These are phyloP conservation scores for Phytophthora pseudosyringae DNA, from an alignment of 352 stramenopile species.

Conservation along the genomic window DNA sequence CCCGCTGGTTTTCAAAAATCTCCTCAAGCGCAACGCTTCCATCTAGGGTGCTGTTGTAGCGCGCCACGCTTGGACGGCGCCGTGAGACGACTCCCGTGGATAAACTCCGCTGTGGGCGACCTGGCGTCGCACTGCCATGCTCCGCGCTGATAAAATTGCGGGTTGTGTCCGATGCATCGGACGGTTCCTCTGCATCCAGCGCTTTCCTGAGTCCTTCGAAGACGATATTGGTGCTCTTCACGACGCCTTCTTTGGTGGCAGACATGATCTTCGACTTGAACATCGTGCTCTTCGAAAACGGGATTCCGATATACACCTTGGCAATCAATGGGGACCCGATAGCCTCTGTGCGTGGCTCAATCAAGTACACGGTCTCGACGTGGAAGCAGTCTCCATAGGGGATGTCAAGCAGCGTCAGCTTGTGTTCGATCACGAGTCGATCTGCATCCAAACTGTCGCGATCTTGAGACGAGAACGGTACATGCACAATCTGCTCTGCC, in stretches of 20 bases:
- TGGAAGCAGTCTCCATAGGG: slow-evolving; percentile 85
- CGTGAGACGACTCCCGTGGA: slow-evolving; percentile 20
- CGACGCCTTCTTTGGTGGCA: slow-evolving; percentile 64
- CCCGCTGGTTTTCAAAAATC: slow-evolving; percentile 90
- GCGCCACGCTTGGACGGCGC: slow-evolving; percentile 43
- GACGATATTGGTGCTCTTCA: slow-evolving; percentile 62
- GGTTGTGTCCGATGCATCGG: slow-evolving; percentile 9
- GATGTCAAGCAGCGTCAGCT: slow-evolving; percentile 77
- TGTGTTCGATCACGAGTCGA: slow-evolving; percentile 63
- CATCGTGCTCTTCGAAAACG: slow-evolving; percentile 87
- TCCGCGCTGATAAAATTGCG: slow-evolving; percentile 2
- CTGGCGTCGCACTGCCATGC: slow-evolving; percentile 1
- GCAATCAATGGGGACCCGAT: slow-evolving; percentile 44
- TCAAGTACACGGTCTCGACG: slow-evolving; percentile 71
- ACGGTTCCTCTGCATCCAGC: slow-evolving; percentile 36
- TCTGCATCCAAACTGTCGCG: slow-evolving; percentile 46
- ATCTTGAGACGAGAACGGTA: slow-evolving; percentile 49
- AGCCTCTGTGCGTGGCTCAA: slow-evolving; percentile 46
- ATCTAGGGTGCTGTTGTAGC: slow-evolving; percentile 75
- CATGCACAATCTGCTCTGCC: slow-evolving; percentile 62
- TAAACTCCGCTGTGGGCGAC: slow-evolving; percentile 22
- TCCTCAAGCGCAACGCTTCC: slow-evolving; percentile 83
- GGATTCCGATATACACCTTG: slow-evolving; percentile 70
- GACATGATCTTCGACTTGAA: slow-evolving; percentile 89
- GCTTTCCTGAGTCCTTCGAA: slow-evolving; percentile 64